Evolutionary conservation across 257 asterid genomes (phyloP), one percentile per base, ranked within the genome.

Genomic region (Gynochthodes officinalis): DNA sequence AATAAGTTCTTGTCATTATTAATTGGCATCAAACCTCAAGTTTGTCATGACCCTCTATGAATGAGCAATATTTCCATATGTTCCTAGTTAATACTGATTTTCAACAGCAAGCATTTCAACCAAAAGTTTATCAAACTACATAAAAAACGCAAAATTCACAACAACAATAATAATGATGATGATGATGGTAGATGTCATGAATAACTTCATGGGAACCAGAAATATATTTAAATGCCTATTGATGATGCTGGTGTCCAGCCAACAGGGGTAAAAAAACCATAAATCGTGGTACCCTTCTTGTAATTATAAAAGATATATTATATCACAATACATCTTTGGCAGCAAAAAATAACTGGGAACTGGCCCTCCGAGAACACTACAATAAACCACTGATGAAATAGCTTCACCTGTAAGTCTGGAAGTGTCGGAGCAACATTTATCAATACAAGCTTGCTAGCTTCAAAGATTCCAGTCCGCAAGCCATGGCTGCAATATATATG

Each of bases 371-470:
- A 44, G 19, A 27, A 39, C 12, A 37, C 15, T n/a, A 23, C 23
- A 15, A 4, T 1, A 40, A 13, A 55, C 18, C 65, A 32, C 42
- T 32, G 7, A 9, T 18, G 55, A 40, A n/a, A 37, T 18, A 15
- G 30, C 67, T 81, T 76, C 63, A 95, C 99, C 96, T 95, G 99
- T 42, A 95, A 70, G 53, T 95, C 99, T 57, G 97, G 97, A 82
- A 90, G 94, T 21, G 87, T 85, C 35, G 99, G 99, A 67, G 99
- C 99, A 80, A 92, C 72, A 80, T 86, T 90, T 72, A 95, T 80
- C 86, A 95, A 80, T 71, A 95, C 83, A 79, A 92, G 92, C 85
- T 84, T 95, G 95, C 94, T 90, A 70, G 94, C 98, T 89, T 95
- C 99, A 54, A 89, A 85, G 63, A 95, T 87, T 82, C 99, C 99